phyloP scores from a whole-genome alignment of 768 basidiomycete species.

The Mycena crocata region DNA sequence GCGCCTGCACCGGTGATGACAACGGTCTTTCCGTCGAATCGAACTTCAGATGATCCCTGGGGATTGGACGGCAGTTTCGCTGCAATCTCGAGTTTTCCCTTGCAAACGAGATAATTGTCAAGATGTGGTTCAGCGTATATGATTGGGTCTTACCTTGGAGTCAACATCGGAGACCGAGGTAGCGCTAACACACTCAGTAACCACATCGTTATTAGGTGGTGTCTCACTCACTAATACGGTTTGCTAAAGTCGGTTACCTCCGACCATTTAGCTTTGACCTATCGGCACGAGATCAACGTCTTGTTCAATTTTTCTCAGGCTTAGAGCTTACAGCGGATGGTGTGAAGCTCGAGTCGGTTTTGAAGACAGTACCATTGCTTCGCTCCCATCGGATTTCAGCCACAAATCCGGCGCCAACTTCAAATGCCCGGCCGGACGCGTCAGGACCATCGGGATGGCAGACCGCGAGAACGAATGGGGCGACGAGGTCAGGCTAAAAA shows the following conservation, averaged over 20 bases:
- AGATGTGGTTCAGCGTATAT: not conserved
- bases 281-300: not conserved
- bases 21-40: conserved; percentile 90
- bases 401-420: conserved; percentile 92
- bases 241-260: conserved; percentile 85
- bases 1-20: conserved; percentile 96
- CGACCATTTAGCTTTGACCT: conserved; percentile 88
- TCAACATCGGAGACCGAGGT: conserved; percentile 72
- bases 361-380: conserved; percentile 88
- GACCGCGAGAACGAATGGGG: conserved; percentile 90
- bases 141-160: conserved; percentile 53
- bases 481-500: conserved; percentile 86
- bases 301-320: not conserved
- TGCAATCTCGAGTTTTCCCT: conserved; percentile 74
- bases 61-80: conserved; percentile 71
- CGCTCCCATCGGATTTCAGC: conserved; percentile 96
- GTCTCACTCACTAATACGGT: conserved; percentile 68
- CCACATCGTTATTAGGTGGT: not conserved
- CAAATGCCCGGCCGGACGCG: conserved; percentile 86
- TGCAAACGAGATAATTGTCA: not conserved
- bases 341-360: conserved; percentile 89
- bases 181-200: conserved; percentile 62
- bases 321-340: conserved; percentile 80
- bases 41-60: conserved; percentile 76
- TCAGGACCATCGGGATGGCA: conserved; percentile 87